Conservation (phyloP, 306 rosid genomes). For the Pueraria montana region DNA sequence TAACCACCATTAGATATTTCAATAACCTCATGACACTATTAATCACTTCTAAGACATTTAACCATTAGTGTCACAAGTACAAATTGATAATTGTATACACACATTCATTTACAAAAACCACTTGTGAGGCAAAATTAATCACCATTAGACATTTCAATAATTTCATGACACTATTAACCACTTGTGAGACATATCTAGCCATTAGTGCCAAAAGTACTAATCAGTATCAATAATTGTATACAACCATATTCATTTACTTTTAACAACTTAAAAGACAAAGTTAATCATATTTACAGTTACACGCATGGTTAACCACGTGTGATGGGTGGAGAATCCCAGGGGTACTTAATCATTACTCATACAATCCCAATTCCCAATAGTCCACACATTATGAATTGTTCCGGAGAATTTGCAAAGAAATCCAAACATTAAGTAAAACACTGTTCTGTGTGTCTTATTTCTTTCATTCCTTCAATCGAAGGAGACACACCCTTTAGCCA, state of each 20-base stretch:
- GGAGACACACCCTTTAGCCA: not conserved
- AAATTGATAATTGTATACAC: not conserved
- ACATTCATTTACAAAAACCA: not conserved
- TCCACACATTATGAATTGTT: not conserved
- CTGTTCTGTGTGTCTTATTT: not conserved
- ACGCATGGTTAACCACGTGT: not conserved
- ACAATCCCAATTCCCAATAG: conserved; percentile 19
- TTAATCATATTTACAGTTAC: not conserved
- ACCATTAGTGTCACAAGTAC: not conserved
- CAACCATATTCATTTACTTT: not conserved
- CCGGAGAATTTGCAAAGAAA: conserved; percentile 8
- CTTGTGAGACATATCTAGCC: not conserved
- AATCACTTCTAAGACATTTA: not conserved
- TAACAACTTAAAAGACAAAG: not conserved
- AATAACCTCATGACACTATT: too few species aligned
- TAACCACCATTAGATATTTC: too few species aligned
- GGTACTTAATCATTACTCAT: not conserved
- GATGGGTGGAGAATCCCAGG: not conserved
- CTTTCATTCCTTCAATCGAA: conserved; percentile 5
- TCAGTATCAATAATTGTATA: not conserved
- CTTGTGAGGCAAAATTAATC: not conserved
- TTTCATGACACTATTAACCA: too few species aligned
- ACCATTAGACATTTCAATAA: not conserved
- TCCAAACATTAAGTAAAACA: conserved; percentile 19
- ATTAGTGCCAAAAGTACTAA: not conserved